Base-by-base conservation (phyloP, 2,329 filamentous ascomycete genomes). In the Cladosporium sp. region DNA sequence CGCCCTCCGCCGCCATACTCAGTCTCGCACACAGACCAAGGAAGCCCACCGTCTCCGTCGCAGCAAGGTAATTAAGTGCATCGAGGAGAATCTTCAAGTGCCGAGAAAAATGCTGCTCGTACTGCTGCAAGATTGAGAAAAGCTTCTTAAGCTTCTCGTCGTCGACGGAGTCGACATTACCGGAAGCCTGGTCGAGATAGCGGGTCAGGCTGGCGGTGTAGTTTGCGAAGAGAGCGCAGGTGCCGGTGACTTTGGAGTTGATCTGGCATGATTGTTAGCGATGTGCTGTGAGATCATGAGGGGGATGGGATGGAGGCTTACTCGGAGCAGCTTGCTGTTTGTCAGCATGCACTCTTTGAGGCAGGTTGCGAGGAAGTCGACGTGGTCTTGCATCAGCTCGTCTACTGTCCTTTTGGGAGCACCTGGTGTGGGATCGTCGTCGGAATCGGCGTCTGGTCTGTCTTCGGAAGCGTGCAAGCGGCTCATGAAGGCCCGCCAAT, bases 311-410 rank as follows among this genome's bases (percentile, higher is more conserved):
- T 6, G 36, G 14, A 28, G 43, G 74, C 80, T 64, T 82, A 96
- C 93, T 75, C 91, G 88, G 5, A 99, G 78, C 6, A 99, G 82
- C 77, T 96, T 97, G 71, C 90, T 91, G 73, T 99, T 97, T 19
- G 94, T 99, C 64, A 99, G 82, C 92, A 97, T 97, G 78, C 94
- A 97, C 76, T 97, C 94, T 76, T 97, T 99, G 68, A 99, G 80
- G 73, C 94, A 99, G 3, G 94, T 97, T 68, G 97, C 94, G 50
- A 99, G 78, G 73, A 99, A 99, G 75, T 97, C 94, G 61, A 99
- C 92, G 75, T 99, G 94, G 70, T 97, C 92, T 76, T 97, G 91
- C 94, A 99, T 99, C 70, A 99, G 77, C 76, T 97, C 92, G 70
- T 99, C 94, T 1, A 99, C 94, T 0, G 94, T 99, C 38, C 92